Evolutionary conservation across 225 moss, liverwort and hornwort genomes (phyloP).

Genomic region (Neckera pumila): DNA sequence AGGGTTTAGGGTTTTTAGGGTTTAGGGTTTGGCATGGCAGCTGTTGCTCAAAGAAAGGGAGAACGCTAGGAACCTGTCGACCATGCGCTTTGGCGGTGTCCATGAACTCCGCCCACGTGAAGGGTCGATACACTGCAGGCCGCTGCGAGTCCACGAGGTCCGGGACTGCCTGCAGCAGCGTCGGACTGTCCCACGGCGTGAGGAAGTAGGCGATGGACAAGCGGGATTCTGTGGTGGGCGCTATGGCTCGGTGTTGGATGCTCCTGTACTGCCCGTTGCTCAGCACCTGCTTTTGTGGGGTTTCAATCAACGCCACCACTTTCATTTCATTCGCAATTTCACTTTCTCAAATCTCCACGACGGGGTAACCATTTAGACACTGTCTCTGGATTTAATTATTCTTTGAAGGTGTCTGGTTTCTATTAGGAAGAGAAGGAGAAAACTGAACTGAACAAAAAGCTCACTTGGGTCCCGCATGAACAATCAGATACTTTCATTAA

Average conservation of each 20-base stretch:
- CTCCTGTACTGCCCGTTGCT: constrained; percentile 33
- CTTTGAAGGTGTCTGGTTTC: background rate
- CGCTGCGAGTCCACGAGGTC: constrained; percentile 4
- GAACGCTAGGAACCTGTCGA: background rate
- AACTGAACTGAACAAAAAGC: background rate
- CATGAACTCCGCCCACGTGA: constrained; percentile 26
- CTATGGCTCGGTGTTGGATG: constrained; percentile 22
- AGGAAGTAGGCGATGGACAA: constrained; percentile 30
- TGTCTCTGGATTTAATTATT: background rate
- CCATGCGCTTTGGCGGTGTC: background rate
- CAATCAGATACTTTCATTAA: too few species aligned
- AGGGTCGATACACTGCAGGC: constrained; percentile 18
- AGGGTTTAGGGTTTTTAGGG: background rate
- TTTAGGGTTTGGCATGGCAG: background rate
- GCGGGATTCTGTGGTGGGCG: background rate
- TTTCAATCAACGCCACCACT: background rate
- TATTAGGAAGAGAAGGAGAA: background rate
- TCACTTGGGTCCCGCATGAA: background rate
- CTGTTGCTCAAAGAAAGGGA: constrained; percentile 3
- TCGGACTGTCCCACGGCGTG: background rate
- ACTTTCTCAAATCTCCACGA: background rate
- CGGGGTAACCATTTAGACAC: background rate
- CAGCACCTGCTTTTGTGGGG: constrained; percentile 5
- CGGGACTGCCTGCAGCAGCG: background rate
- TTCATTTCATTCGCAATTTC: background rate